Base-by-base conservation (phyloP, 768 basidiomycete species). In the Suillus subalutaceus region DNA sequence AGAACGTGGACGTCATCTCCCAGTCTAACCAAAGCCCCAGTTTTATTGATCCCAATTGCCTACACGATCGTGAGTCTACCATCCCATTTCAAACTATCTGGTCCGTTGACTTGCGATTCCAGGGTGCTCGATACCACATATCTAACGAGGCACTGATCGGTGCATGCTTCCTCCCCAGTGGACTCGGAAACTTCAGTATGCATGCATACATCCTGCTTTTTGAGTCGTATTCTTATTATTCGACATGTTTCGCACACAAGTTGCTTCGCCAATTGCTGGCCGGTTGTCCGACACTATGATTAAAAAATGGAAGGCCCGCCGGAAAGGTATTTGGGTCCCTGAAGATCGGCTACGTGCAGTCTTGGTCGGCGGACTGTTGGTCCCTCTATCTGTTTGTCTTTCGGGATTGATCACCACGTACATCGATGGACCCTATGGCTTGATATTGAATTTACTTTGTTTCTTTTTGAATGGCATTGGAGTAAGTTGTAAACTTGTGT, bases 401-500 rank as follows among this genome's bases (percentile, higher is more conserved):
- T 81, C 79, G 2, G 88, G 87, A 0, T 61, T 87, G 0, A 69
- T 83, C 15, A 85, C 81, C 20, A 73, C 77, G 50, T 86, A 79
- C 71, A 79, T 89, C 5, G 74, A 77, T 12, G 85, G 85, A 1
- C 77, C 68, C 0, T 55, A 75, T 1, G 88, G 88, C 1, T 74
- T 89, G n/a, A 73, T 75, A 1, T 68, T 86, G 13, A 84, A 83
- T 68, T 74, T 88, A 9, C 37, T 84, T 1, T 86, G 82, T 66
- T 69, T 90, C 9, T 90, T 89, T 69, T 59, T 85, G 50, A 88
- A 88, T 65, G 85, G 88, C 9, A 60, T 88, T n/a, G 88, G 88
- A 30, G 89, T 89, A 70, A 43, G 79, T 78, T 18, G 32, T 10
- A n/a, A 53, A 18, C 26, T 26, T 40, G 52, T 23, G 20, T n/a